Percentiles rank a stretch among this genome's conserved stretches.
Evolutionary conservation across 192 early-diverging fungal genomes (phyloP).

Genomic region (Backusella westeae): DNA sequence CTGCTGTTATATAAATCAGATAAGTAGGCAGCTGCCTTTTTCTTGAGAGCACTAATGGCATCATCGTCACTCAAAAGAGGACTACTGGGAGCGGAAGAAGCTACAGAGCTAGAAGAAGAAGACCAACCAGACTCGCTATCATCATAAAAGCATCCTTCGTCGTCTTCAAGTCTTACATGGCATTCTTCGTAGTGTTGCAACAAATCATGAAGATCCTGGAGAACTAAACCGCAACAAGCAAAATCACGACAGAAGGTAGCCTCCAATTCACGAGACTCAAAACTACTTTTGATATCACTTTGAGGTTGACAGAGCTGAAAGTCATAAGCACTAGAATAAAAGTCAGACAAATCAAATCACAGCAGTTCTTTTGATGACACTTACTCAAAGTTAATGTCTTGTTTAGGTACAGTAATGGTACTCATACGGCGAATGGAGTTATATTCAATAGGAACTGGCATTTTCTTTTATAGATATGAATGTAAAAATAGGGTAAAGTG

Average conservation of each 20-base stretch:
- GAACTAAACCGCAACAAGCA: constrained; percentile 86
- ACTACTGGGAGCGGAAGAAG: constrained; percentile 10
- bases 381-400: constrained; percentile 43
- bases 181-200: constrained; percentile 96
- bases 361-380: neutral
- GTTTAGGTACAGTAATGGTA: constrained; percentile 29
- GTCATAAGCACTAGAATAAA: constrained; percentile 23
- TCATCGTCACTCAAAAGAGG: constrained; percentile 21
- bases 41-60: constrained; percentile 25
- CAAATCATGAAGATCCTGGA: constrained; percentile 91
- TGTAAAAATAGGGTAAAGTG: neutral
- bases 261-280: constrained; percentile 75
- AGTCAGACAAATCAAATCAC: neutral
- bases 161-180: constrained; percentile 87
- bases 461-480: constrained; percentile 2
- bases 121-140: constrained; percentile 25
- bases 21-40: constrained; percentile 33
- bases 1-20: constrained; percentile 25
- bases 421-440: constrained; percentile 28
- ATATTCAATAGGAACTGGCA: constrained; percentile 38
- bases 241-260: constrained; percentile 95
- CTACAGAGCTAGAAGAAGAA: constrained; percentile 8
- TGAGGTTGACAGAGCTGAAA: constrained; percentile 28
- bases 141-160: constrained; percentile 59
- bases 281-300: constrained; percentile 30